These are phyloP conservation scores for Eucalyptus pumila DNA, from an alignment of 345 rosid genomes.

Conservation along the genomic window DNA sequence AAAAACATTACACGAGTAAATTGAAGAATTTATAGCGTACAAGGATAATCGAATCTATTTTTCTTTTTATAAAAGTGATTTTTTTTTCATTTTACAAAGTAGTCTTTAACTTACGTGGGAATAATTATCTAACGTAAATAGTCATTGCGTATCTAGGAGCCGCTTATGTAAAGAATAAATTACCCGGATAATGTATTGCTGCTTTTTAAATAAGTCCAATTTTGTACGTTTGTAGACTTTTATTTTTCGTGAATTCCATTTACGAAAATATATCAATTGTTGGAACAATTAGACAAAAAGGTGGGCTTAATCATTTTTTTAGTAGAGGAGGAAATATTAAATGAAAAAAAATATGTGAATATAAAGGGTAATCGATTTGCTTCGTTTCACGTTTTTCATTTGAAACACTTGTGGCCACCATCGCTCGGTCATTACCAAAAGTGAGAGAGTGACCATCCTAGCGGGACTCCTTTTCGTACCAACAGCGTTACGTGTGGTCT, in stretches of 20 bases:
- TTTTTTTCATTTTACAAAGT: not conserved
- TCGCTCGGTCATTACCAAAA: not conserved
- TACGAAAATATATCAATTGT: not conserved
- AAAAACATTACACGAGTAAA: not conserved
- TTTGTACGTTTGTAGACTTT: not conserved
- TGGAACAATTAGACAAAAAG: not conserved
- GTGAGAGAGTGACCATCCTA: not conserved
- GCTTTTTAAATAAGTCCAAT: not conserved
- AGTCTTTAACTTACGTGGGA: not conserved
- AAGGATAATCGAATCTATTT: not conserved
- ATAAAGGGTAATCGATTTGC: not conserved
- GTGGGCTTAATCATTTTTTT: not conserved
- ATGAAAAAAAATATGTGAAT: not conserved
- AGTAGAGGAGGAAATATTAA: not conserved
- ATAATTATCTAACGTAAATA: not conserved
- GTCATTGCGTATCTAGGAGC: not conserved
- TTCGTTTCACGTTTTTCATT: not conserved
- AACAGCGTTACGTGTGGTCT: not conserved
- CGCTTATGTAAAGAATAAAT: not conserved
- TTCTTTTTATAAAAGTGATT: not conserved
- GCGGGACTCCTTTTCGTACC: not conserved
- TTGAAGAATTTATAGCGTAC: not conserved
- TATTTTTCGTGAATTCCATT: not conserved
- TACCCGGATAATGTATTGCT: not conserved
- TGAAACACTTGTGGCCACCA: not conserved